Conservation (phyloP, 2,329 filamentous ascomycete genomes). For the Chalaropsis thielavioides region DNA sequence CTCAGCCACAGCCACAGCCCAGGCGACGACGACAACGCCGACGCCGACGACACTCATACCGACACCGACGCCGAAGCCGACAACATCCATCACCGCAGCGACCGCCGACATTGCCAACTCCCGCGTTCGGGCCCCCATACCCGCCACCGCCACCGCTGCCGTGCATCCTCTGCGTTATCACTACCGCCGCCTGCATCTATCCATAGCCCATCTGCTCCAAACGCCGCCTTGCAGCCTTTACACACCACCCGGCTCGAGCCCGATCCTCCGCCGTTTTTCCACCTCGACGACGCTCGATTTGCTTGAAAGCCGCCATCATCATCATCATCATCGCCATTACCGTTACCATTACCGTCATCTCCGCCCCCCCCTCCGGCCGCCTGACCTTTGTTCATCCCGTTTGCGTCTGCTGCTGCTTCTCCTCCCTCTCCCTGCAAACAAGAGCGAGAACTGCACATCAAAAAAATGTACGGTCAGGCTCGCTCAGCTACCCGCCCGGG, state of each 20-base stretch:
- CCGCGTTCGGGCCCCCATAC: background rate
- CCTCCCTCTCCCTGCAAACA: background rate
- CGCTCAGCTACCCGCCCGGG: slow-evolving; percentile 14
- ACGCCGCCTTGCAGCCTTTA: background rate
- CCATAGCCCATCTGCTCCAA: background rate
- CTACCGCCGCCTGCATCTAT: slow-evolving; percentile 1
- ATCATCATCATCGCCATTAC: background rate
- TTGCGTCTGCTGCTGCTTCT: background rate
- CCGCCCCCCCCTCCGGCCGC: too few species aligned
- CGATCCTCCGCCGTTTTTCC: background rate
- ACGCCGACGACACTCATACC: background rate
- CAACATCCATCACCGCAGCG: background rate
- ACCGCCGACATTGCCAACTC: background rate
- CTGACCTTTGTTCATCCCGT: background rate
- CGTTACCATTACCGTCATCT: background rate
- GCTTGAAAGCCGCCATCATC: background rate
- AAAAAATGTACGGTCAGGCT: slow-evolving; percentile 8
- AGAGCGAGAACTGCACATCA: background rate
- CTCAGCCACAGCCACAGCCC: too few species aligned
- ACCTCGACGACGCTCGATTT: background rate
- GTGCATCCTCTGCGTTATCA: background rate
- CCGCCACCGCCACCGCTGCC: too few species aligned
- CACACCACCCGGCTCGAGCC: background rate
- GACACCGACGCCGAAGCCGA: background rate
- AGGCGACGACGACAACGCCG: background rate